Evolutionary conservation across 768 basidiomycete species (phyloP).

Genomic region (Suillus clintonianus): DNA sequence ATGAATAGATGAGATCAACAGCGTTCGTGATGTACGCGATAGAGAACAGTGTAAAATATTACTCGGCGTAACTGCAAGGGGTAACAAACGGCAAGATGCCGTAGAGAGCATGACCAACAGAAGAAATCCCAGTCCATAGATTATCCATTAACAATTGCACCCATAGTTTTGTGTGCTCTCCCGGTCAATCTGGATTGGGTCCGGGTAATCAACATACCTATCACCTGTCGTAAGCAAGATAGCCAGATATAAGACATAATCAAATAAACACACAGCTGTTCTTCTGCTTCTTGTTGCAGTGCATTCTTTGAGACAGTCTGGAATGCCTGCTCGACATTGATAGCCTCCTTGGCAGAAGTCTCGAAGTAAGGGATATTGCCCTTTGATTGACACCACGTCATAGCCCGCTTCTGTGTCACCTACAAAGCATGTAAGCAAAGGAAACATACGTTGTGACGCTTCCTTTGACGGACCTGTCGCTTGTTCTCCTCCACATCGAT

Average conservation of each 20-base stretch:
- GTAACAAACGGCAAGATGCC: conserved; percentile 32
- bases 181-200: conserved; percentile 95
- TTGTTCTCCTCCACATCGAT: conserved; percentile 99
- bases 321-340: conserved; percentile 99
- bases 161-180: conserved; percentile 90
- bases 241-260: neutral
- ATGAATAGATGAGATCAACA: conserved; percentile 21
- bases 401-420: conserved; percentile 99
- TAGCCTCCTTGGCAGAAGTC: conserved; percentile 99
- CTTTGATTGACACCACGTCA: conserved; percentile 99
- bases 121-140: conserved; percentile 28
- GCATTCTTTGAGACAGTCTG: conserved; percentile 99
- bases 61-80: conserved; percentile 34
- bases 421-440: conserved; percentile 30
- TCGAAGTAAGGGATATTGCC: conserved; percentile 99
- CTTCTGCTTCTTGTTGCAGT: conserved; percentile 94
- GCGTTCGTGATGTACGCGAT: conserved; percentile 9
- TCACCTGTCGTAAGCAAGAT: conserved; percentile 14
- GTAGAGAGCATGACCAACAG: conserved; percentile 23
- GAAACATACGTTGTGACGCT: neutral
- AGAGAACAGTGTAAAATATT: conserved; percentile 32
- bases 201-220: conserved; percentile 98
- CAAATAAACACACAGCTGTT: conserved; percentile 71
- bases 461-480: conserved; percentile 68
- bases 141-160: conserved; percentile 74